phyloP scores from a whole-genome alignment of 805 yeast species.

The Saccharomycopsis malanga region DNA sequence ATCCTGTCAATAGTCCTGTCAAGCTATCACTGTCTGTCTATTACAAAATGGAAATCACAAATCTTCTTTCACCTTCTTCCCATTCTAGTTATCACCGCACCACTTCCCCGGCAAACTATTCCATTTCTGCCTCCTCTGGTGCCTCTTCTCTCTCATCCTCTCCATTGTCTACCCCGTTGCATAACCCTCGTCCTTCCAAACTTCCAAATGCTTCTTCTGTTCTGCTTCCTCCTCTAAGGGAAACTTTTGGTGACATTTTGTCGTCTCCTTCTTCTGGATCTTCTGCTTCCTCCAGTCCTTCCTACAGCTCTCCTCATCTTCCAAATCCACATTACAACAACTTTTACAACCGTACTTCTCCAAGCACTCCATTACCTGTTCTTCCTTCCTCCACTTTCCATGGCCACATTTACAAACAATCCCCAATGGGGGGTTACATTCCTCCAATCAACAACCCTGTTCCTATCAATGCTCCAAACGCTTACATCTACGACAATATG shows the following conservation, averaged over 20 bases:
- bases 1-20: too few relatives aligned
- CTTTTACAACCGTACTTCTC: background rate
- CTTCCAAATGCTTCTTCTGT: background rate
- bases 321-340: too few relatives aligned
- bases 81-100: background rate
- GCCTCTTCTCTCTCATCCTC: background rate
- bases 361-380: background rate
- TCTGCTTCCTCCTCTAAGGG: constrained; percentile 2
- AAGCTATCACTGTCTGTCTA: too few relatives aligned
- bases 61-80: background rate
- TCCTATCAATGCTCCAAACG: background rate
- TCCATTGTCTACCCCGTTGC: background rate
- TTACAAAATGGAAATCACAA: constrained; percentile 7
- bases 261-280: too few relatives aligned
- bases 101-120: background rate
- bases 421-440: too few relatives aligned
- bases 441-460: too few relatives aligned
- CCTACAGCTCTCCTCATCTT: too few relatives aligned
- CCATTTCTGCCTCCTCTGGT: constrained; percentile 1
- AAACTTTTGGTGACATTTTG: background rate
- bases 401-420: too few relatives aligned
- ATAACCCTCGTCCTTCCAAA: background rate
- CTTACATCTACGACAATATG: constrained; percentile 1
- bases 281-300: too few relatives aligned
- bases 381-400: background rate